A percentile compares a stretch with the other conserved stretches of the same genome.
These are phyloP conservation scores for Kluyveromyces aestuarii DNA, from an alignment of 805 yeast genomes.

Conservation along the genomic window DNA sequence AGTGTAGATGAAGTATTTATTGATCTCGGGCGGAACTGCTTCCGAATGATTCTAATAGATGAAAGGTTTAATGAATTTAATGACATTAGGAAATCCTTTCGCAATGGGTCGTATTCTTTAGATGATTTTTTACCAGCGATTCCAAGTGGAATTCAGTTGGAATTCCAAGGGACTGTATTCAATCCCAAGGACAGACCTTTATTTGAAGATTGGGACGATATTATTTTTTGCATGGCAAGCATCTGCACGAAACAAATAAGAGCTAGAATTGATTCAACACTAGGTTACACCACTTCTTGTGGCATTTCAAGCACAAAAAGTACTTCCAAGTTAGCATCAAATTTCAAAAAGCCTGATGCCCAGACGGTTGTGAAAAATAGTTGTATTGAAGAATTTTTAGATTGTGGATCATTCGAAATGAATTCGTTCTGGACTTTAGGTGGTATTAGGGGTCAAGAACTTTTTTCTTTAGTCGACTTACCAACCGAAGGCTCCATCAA, in stretches of 20 bases:
- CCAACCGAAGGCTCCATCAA: slow-evolving; percentile 42
- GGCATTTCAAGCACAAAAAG: slow-evolving; percentile 74
- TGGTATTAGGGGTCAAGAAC: slow-evolving; percentile 69
- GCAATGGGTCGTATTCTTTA: slow-evolving; percentile 16
- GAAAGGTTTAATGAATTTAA: slow-evolving; percentile 6
- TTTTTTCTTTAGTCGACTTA: slow-evolving; percentile 40
- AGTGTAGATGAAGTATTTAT: slow-evolving; percentile 91
- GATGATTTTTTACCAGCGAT: slow-evolving; percentile 20
- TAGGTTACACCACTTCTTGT: slow-evolving; percentile 84
- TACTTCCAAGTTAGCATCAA: slow-evolving; percentile 81
- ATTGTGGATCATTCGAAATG: slow-evolving; percentile 42
- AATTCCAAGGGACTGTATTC: slow-evolving; percentile 15
- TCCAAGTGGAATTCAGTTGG: slow-evolving; percentile 12
- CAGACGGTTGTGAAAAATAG: slow-evolving; percentile 64
- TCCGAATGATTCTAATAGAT: slow-evolving; percentile 30
- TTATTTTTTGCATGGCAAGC: slow-evolving; percentile 60
- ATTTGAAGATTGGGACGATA: slow-evolving; percentile 71
- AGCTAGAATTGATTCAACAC: slow-evolving; percentile 36
- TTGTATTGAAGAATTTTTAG: slow-evolving; percentile 44
- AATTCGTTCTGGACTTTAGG: slow-evolving; percentile 86
- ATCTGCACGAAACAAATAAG: slow-evolving; percentile 48
- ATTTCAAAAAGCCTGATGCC: slow-evolving; percentile 72
- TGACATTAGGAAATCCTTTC: slow-evolving; percentile 13
- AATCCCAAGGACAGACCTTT: slow-evolving; percentile 9
- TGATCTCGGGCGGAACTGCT: slow-evolving; percentile 67